Percentiles rank a stretch among this genome's conserved stretches.
phyloP scores from a whole-genome alignment of 305 asterid genomes.

The Fraxinus angustifolia region DNA sequence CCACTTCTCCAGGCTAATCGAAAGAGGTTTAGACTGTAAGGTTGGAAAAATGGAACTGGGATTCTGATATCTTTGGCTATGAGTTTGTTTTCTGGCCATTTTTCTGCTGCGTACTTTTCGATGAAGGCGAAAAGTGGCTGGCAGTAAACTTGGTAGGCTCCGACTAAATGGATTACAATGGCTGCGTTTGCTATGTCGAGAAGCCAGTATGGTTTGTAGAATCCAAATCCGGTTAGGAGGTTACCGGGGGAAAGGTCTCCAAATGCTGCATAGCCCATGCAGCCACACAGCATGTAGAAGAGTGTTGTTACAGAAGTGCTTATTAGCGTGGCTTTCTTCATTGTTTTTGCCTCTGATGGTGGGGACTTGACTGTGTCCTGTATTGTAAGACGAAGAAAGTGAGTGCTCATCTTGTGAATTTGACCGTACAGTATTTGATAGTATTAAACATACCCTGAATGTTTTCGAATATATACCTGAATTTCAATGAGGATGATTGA shows the following conservation, averaged over 20 bases:
- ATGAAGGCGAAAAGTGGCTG: conserved; percentile 51
- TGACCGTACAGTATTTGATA: not conserved
- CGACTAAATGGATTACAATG: conserved; percentile 49
- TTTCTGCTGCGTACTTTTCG: conserved; percentile 31
- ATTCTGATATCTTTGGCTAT: conserved; percentile 25
- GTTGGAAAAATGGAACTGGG: conserved; percentile 20
- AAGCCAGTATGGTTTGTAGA: conserved; percentile 71
- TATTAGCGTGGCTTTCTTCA: conserved; percentile 67
- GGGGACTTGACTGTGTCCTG: conserved; percentile 81
- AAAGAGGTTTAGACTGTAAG: conserved; percentile 36
- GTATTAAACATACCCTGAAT: not conserved
- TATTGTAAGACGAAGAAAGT: not conserved
- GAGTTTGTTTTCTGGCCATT: conserved; percentile 41
- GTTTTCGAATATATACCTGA: too few relatives aligned
- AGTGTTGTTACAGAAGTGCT: conserved; percentile 45
- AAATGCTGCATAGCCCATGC: conserved; percentile 58
- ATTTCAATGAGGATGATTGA: too few relatives aligned
- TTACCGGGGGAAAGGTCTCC: conserved; percentile 62
- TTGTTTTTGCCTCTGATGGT: conserved; percentile 74
- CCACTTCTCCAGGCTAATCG: conserved; percentile 44
- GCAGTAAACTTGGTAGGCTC: conserved; percentile 65
- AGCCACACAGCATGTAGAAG: conserved; percentile 54
- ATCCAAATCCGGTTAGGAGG: conserved; percentile 60
- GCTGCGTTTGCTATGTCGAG: conserved; percentile 58
- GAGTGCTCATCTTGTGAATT: not conserved